Base-by-base conservation (phyloP, 140 eudicot genomes). In the Senecio squalidus region DNA sequence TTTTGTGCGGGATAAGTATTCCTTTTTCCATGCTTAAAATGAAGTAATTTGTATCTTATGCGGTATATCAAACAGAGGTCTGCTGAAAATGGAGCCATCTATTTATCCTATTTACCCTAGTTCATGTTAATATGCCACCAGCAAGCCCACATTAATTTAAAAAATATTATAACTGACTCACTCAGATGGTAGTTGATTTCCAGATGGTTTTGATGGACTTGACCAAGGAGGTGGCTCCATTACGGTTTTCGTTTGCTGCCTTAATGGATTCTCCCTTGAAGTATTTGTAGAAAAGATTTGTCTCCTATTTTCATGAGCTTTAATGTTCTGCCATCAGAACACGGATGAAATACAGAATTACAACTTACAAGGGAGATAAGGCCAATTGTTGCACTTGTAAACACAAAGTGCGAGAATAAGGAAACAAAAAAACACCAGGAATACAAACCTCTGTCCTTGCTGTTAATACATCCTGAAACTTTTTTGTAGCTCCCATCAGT, bases 201-300 rank as follows among this genome's bases (percentile, higher is more conserved):
- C 83, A 46, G 83, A 15, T 16, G 78, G 38, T 65, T 72, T 72
- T 41, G 83, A 64, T 29, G 95, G 68, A 69, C 58, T 86, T 6
- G 79, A 81, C 95, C 95, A 86, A 59, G 95, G 95, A 40, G 93
- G 95, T 58, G 95, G 95, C 68, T 83, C 88, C 36, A 76, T 25
- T 15, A 46, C 38, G 9, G 73, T 50, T 54, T 75, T 83, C 14
- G 75, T 45, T 49, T 73, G 88, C 70, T 73, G 83, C 65, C 73
- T 58, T 26, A 81, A 67, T 5, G 96, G 89, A 55, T 72, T 78
- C 49, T 84, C 86, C 62, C 87, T 78, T 20, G 86, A 49, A 47
- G 69, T 68, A 73, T 56, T 77, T 10, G 96, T 71, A 39, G 96
- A 88, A 55, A 88, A 88, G 28, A 88, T 58, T 30, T 79, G 94